A percentile compares a stretch with the other conserved stretches of the same genome.
Evolutionary conservation across 805 yeast species (phyloP).

Genomic region (Pichia manshurica): DNA sequence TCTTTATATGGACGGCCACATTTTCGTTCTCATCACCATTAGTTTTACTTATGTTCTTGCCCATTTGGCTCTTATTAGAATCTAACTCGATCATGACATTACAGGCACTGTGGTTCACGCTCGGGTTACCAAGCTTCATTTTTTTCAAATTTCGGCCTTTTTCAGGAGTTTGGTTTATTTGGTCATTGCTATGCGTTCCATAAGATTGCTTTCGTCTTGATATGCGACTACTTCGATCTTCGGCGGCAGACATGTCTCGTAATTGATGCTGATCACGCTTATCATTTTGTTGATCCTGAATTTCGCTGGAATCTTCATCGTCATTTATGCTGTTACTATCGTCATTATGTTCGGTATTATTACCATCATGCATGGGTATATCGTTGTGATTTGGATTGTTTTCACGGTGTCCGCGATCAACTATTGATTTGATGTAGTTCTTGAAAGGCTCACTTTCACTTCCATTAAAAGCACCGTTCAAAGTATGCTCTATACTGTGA

Average conservation of each 20-base stretch:
- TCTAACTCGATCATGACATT: neutral
- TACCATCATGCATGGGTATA: neutral
- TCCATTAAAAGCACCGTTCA: conserved; percentile 7
- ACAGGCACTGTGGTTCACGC: neutral
- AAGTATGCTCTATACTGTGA: neutral
- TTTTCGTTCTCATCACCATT: neutral
- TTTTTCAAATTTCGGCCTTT: neutral
- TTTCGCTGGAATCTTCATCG: neutral
- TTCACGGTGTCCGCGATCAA: conserved; percentile 8
- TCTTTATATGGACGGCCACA: conserved; percentile 21
- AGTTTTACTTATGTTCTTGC: neutral
- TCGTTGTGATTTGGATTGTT: neutral
- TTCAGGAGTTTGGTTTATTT: neutral
- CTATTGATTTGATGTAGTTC: conserved; percentile 16
- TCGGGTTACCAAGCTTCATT: neutral
- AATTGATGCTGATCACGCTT: neutral
- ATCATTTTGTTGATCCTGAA: neutral
- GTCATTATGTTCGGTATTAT: neutral
- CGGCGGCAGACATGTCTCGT: too few species aligned
- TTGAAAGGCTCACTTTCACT: conserved; percentile 16
- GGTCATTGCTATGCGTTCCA: too few species aligned
- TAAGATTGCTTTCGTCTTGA: neutral
- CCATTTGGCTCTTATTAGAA: neutral
- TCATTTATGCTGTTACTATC: neutral
- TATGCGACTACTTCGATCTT: neutral